phyloP scores from a whole-genome alignment of 108 stramenopile genomes.

The Cyclotella baltica region DNA sequence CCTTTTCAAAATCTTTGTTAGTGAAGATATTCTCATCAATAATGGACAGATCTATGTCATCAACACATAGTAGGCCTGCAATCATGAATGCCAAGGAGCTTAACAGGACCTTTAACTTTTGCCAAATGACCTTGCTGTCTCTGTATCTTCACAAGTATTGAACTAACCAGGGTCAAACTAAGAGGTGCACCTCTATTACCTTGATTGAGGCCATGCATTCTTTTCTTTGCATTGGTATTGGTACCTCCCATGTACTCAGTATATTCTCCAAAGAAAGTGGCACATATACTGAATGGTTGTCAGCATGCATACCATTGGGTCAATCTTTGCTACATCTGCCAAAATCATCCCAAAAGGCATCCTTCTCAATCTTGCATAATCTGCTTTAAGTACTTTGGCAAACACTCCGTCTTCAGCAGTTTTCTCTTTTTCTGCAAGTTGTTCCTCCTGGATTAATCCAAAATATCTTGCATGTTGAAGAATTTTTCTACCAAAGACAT shows the following conservation, averaged over 20 bases:
- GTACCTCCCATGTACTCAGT: background rate
- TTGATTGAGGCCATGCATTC: conserved; percentile 34
- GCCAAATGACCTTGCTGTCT: conserved; percentile 6
- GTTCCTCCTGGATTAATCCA: conserved; percentile 26
- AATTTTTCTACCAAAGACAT: conserved; percentile 13
- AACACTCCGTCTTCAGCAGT: conserved; percentile 35
- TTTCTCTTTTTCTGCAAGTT: conserved; percentile 3
- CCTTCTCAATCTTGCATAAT: conserved; percentile 1
- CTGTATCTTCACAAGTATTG: conserved; percentile 13
- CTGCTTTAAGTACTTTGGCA: conserved; percentile 15
- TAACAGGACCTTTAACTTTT: background rate
- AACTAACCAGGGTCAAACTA: conserved; percentile 9
- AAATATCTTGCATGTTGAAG: conserved; percentile 6
- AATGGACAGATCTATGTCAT: conserved; percentile 14
- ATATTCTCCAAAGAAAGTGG: conserved; percentile 37
- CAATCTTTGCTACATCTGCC: conserved; percentile 6
- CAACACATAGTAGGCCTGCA: conserved; percentile 20
- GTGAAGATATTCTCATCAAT: background rate
- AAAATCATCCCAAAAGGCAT: background rate
- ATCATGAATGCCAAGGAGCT: background rate
- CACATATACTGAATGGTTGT: conserved; percentile 22
- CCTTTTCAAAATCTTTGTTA: background rate
- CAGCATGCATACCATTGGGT: conserved; percentile 14
- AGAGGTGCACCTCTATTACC: conserved; percentile 35
- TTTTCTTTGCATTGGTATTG: background rate